Evolutionary conservation across 768 basidiomycete genomes (phyloP), one percentile per base, ranked within the genome.

Genomic region (Termitomyces sp.): DNA sequence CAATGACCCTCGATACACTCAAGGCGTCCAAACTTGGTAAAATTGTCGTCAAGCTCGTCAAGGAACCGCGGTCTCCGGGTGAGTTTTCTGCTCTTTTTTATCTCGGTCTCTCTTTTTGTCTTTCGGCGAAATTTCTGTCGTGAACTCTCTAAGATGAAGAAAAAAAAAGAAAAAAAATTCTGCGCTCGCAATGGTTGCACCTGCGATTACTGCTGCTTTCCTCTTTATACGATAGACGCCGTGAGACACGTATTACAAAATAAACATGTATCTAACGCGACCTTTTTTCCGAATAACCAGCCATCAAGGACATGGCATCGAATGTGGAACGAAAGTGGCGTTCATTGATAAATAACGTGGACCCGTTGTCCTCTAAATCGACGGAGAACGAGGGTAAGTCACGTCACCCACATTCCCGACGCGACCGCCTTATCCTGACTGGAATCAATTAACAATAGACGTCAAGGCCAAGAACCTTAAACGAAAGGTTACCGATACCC

Each of bases 241-340:
- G 68, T 71, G 62, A 68, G 67, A 64, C 60, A 61, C 70, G 68
- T 74, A 76, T 66, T 75, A 76, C 66, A 73, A 75, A 74, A 71
- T 67, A 74, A 83, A 71, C 68, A 74, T 84, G 79, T 87, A 86
- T 88, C 87, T 90, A 85, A 90, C 87, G 61, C 20, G 24, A 44
- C 61, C 72, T 73, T 71, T 56, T 59, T 63, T 62, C 55, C 62
- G 67, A 76, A 70, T 71, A 48, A 71, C 40, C 79, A 93, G 91
- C 91, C 75, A 83, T 91, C 87, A 90, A 92, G 86, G 91, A 93
- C 76, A 90, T 93, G 88, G 91, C 91, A 66, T 83, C 83, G 70
- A 92, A 90, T 76, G 78, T 93, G 76, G 90, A 91, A 74, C 83
- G 83, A 66, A 85, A 85, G 76, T 93, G 91, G 92, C 84, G 88